Evolutionary conservation across 768 basidiomycete species (phyloP).

Genomic region (Leccinum aurantiacum): DNA sequence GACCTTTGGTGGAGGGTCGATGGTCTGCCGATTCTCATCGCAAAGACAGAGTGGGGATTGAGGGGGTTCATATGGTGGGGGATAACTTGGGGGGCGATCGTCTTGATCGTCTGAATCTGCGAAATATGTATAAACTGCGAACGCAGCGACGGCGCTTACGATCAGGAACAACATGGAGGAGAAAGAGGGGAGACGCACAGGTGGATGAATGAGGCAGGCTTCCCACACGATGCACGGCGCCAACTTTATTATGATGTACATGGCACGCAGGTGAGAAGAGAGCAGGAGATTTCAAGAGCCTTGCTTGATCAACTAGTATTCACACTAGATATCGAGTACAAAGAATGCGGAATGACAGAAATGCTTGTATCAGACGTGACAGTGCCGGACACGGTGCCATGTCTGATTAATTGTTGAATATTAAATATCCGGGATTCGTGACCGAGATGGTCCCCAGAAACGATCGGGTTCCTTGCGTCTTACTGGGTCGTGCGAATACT

Average conservation of each 20-base stretch:
- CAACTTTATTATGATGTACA: not conserved
- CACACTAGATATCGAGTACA: constrained; percentile 10
- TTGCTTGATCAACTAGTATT: constrained; percentile 2
- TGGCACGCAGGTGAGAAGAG: not conserved
- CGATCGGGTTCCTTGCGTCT: constrained; percentile 87
- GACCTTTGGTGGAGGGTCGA: not conserved
- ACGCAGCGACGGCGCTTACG: constrained; percentile 11
- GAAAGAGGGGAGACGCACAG: not conserved
- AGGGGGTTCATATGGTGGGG: not conserved
- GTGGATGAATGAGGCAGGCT: too few relatives aligned
- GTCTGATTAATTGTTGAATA: too few relatives aligned
- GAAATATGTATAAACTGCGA: constrained; percentile 8
- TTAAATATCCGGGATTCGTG: too few relatives aligned
- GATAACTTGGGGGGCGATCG: not conserved
- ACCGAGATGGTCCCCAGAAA: constrained; percentile 46
- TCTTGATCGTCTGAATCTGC: constrained; percentile 2
- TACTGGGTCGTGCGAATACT: constrained; percentile 66
- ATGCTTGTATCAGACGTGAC: too few relatives aligned
- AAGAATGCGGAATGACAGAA: constrained; percentile 2
- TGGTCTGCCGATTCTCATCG: constrained; percentile 2
- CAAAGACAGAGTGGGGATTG: not conserved
- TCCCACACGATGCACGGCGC: not conserved
- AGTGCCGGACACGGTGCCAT: too few relatives aligned
- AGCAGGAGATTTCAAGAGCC: not conserved
- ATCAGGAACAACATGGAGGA: constrained; percentile 16